Evolutionary conservation across 2,329 filamentous ascomycete species (phyloP).

Genomic region (Malbranchea zuffiana): DNA sequence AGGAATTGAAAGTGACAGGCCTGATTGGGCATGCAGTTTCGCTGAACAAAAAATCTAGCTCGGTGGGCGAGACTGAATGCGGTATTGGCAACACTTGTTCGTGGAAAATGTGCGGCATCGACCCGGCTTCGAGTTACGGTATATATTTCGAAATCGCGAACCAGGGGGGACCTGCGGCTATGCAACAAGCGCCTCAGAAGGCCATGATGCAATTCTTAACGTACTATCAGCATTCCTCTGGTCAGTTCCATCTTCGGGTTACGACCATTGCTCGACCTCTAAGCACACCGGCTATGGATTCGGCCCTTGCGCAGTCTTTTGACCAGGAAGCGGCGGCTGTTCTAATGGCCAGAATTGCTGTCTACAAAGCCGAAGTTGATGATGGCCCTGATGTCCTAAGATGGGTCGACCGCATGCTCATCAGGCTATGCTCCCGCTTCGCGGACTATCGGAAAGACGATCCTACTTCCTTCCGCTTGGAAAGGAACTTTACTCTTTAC

Average conservation of each 20-base stretch:
- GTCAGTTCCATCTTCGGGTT: constrained; percentile 89
- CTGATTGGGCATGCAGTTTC: constrained; percentile 94
- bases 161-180: constrained; percentile 74
- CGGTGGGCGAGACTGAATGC: constrained; percentile 94
- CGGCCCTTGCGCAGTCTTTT: constrained; percentile 90
- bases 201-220: constrained; percentile 97
- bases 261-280: constrained; percentile 87
- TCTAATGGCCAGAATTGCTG: constrained; percentile 96
- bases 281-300: constrained; percentile 86
- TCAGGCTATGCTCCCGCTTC: constrained; percentile 88
- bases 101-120: constrained; percentile 99
- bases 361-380: constrained; percentile 97
- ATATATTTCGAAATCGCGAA: constrained; percentile 97
- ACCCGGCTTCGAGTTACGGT: constrained; percentile 85
- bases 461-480: constrained; percentile 86
- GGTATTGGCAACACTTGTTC: constrained; percentile 97
- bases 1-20: constrained; percentile 95
- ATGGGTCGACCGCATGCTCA: constrained; percentile 98
- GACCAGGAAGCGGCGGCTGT: constrained; percentile 97
- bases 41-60: constrained; percentile 94
- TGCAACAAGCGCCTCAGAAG: constrained; percentile 78
- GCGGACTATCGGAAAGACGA: constrained; percentile 98
- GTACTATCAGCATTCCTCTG: constrained; percentile 95
- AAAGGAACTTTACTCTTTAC: constrained; percentile 98
- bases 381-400: constrained; percentile 95